Conservation (phyloP, 805 yeast genomes). For the Torulaspora microellipsoides region DNA sequence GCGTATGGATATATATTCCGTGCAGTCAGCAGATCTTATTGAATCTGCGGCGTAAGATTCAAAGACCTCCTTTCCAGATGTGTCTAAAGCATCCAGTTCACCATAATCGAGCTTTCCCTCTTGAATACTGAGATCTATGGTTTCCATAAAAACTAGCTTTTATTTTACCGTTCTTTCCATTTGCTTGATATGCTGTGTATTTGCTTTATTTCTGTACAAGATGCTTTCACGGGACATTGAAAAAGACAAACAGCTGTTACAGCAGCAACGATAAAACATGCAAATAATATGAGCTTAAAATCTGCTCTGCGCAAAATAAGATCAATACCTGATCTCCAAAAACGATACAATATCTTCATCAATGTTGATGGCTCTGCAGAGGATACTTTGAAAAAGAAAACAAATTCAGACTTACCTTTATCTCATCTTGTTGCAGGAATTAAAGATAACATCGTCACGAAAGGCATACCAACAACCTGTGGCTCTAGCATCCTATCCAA, state of each 20-base stretch:
- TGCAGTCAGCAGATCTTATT: background rate
- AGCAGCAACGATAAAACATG: too few relatives aligned
- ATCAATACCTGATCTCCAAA: slow-evolving; percentile 21
- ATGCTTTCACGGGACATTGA: background rate
- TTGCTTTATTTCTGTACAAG: too few relatives aligned
- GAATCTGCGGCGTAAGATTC: background rate
- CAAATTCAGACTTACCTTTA: slow-evolving; percentile 21
- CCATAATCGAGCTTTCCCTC: slow-evolving; percentile 1
- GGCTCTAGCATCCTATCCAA: slow-evolving; percentile 58
- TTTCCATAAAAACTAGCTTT: slow-evolving; percentile 1
- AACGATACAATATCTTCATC: slow-evolving; percentile 42
- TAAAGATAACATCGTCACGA: slow-evolving; percentile 80
- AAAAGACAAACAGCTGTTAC: background rate
- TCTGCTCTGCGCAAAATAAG: slow-evolving; percentile 14
- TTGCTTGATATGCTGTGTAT: too few relatives aligned
- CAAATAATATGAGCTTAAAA: slow-evolving; percentile 4
- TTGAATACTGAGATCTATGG: slow-evolving; percentile 6
- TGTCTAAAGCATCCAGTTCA: slow-evolving; percentile 2
- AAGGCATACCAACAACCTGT: slow-evolving; percentile 67
- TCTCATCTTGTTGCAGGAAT: slow-evolving; percentile 42
- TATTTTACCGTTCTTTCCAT: too few relatives aligned
- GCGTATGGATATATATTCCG: background rate
- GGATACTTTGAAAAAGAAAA: slow-evolving; percentile 3
- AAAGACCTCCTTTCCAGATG: slow-evolving; percentile 2
- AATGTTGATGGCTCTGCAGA: slow-evolving; percentile 30